Evolutionary conservation across 73 alveolate species (phyloP).

Genomic region (Paramecium caudatum): DNA sequence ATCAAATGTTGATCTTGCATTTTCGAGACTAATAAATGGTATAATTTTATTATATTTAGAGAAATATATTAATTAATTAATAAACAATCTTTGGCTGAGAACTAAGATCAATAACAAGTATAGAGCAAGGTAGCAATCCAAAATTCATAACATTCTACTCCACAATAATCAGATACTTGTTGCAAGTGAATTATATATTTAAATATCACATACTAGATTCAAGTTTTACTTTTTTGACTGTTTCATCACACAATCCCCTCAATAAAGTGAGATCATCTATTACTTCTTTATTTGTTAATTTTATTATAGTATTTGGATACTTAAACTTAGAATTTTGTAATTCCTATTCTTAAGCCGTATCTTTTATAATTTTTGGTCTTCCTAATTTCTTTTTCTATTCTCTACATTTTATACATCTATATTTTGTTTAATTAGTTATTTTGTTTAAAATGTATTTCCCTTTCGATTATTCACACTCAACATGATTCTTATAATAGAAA

Average conservation of each 20-base stretch:
- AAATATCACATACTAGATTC: conserved; percentile 6
- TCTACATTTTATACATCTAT: neutral
- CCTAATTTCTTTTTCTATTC: neutral
- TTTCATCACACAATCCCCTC: neutral
- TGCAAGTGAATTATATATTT: conserved; percentile 45
- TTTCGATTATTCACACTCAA: conserved; percentile 7
- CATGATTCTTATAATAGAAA: conserved; percentile 41
- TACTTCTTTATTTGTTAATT: conserved; percentile 11
- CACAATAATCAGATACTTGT: conserved; percentile 57
- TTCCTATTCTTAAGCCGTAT: conserved; percentile 20
- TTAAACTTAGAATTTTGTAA: neutral
- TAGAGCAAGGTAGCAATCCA: no score
- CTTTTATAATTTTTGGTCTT: neutral
- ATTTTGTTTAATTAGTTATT: neutral
- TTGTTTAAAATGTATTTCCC: conserved; percentile 5
- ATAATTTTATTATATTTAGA: conserved; percentile 40
- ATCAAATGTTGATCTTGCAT: conserved; percentile 81
- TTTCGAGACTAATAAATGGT: conserved; percentile 78
- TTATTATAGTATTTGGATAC: neutral
- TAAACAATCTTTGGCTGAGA: conserved; percentile 68
- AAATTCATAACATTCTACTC: no score
- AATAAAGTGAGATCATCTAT: neutral
- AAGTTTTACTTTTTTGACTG: conserved; percentile 2
- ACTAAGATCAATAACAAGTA: neutral
- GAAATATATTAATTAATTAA: conserved; percentile 80